phyloP scores from a whole-genome alignment of 257 asterid genomes.

The Datura wrightii region DNA sequence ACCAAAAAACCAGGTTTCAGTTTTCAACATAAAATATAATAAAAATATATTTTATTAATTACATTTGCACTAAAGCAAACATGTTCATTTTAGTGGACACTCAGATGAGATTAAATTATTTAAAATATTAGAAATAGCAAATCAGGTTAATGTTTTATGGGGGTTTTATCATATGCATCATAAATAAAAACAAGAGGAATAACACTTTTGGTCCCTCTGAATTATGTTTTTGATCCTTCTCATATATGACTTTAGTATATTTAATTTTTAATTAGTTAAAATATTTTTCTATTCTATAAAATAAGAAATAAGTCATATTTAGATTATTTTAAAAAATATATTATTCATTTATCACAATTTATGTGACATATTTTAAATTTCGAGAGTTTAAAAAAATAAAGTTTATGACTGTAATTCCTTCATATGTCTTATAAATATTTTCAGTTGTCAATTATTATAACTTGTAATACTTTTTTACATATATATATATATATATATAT shows the following conservation, averaged over 20 bases:
- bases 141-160: not conserved
- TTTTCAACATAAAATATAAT: not conserved
- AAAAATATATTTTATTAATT: not conserved
- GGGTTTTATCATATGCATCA: not conserved
- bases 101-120: not conserved
- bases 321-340: not conserved
- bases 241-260: not conserved
- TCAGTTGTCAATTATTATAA: not conserved
- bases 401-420: fast-evolving
- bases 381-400: not conserved
- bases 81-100: slow-evolving; percentile 21
- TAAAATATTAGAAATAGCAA: not conserved
- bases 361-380: not conserved
- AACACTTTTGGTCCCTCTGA: not conserved
- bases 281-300: not conserved
- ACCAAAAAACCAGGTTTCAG: not conserved
- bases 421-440: not conserved
- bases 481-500: too few species aligned
- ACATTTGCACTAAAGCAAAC: slow-evolving; percentile 3
- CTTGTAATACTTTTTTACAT: too few species aligned
- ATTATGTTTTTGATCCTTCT: not conserved
- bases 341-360: not conserved
- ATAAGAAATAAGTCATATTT: not conserved
- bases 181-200: not conserved
- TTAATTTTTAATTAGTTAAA: not conserved